phyloP scores from a whole-genome alignment of 306 rosid genomes.

The Cucumis melo region DNA sequence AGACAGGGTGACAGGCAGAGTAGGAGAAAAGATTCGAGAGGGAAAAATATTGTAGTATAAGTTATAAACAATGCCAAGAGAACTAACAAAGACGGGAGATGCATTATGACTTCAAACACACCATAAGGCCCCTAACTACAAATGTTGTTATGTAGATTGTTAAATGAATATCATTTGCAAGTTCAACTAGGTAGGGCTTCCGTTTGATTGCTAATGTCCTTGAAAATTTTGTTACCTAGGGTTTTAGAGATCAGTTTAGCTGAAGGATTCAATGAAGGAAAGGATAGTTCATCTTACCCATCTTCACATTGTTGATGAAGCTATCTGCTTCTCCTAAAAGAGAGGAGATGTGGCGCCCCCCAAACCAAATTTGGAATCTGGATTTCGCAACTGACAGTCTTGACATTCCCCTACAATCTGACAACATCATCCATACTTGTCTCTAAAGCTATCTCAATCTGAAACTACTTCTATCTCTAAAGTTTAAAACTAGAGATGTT shows the following conservation, averaged over 20 bases:
- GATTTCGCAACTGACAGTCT: too few relatives aligned
- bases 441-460: too few relatives aligned
- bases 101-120: background rate
- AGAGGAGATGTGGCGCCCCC: background rate
- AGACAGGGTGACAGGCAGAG: background rate
- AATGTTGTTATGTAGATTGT: background rate
- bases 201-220: background rate
- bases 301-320: background rate
- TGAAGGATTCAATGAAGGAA: background rate
- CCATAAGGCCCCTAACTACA: background rate
- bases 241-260: background rate
- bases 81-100: background rate
- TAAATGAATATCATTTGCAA: background rate
- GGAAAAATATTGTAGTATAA: background rate
- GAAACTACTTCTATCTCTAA: too few relatives aligned
- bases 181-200: background rate
- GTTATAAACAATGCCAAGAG: background rate
- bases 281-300: background rate
- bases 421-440: too few relatives aligned
- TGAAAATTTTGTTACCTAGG: background rate
- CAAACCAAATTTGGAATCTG: too few relatives aligned
- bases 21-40: background rate
- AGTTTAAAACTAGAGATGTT: too few relatives aligned
- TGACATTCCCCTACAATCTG: too few relatives aligned
- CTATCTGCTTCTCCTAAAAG: background rate